A percentile compares a stretch with the other conserved stretches of the same genome.
phyloP scores from a whole-genome alignment of 2,329 filamentous ascomycete genomes.

The Esteya vermicola region DNA sequence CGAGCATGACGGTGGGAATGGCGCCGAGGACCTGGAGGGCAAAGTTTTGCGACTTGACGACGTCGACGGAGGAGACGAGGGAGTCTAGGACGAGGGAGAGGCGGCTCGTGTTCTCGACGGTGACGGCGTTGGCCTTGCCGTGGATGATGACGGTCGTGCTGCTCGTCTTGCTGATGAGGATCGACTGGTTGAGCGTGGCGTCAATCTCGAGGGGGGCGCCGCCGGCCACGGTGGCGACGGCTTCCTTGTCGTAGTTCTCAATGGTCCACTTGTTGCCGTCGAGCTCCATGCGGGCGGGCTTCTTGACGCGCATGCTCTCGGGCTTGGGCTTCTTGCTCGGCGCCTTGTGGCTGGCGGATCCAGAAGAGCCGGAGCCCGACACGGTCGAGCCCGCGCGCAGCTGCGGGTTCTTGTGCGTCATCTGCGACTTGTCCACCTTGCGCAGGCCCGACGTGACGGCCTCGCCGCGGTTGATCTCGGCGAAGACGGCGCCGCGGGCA shows the following conservation, averaged over 20 bases:
- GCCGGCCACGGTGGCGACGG: constrained; percentile 21
- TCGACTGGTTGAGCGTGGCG: constrained; percentile 70
- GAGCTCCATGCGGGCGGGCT: constrained; percentile 63
- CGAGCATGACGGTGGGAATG: constrained; percentile 76
- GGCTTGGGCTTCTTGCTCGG: constrained; percentile 81
- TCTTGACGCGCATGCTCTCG: constrained; percentile 72
- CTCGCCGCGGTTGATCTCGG: constrained; percentile 81
- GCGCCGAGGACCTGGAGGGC: constrained; percentile 81
- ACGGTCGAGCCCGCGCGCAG: constrained; percentile 63
- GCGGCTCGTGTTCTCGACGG: constrained; percentile 77
- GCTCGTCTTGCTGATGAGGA: constrained; percentile 84
- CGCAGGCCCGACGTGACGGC: constrained; percentile 77
- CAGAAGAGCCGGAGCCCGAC: constrained; percentile 33
- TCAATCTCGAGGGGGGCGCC: constrained; percentile 57
- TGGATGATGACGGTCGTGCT: constrained; percentile 80
- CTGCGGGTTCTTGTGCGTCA: constrained; percentile 97
- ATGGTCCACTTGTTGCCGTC: constrained; percentile 91
- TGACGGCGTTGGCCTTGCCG: constrained; percentile 94
- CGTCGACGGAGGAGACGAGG: constrained; percentile 80
- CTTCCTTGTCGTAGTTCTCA: constrained; percentile 78
- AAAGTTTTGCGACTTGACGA: constrained; percentile 91
- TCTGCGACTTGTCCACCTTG: constrained; percentile 89
- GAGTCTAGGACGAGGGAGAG: constrained; percentile 79
- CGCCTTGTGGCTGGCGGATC: constrained; percentile 62
- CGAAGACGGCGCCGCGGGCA: constrained; percentile 80